A percentile compares a stretch with the other conserved stretches of the same genome.
phyloP scores from a whole-genome alignment of 2,329 filamentous ascomycete genomes.

The Monilinia polystroma region DNA sequence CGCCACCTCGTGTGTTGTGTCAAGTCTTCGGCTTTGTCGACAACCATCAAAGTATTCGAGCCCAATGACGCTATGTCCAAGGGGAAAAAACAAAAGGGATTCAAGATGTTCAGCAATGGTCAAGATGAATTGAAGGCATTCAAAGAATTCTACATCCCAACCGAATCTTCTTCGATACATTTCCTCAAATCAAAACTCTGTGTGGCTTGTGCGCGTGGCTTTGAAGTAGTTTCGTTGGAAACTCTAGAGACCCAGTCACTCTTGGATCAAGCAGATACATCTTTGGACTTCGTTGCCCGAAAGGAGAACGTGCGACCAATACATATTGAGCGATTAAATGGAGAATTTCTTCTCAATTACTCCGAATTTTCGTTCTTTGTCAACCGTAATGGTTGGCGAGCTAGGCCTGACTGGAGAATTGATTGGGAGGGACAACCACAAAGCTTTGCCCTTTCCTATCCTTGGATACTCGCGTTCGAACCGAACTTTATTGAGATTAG shows the following conservation, averaged over 20 bases:
- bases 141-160: slow-evolving; percentile 99
- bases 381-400: slow-evolving; percentile 96
- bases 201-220: slow-evolving; percentile 91
- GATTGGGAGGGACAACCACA: slow-evolving; percentile 95
- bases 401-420: slow-evolving; percentile 93
- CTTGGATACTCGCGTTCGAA: slow-evolving; percentile 96
- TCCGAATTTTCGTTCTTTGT: slow-evolving; percentile 99
- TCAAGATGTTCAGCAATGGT: slow-evolving; percentile 92
- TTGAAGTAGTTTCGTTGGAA: slow-evolving; percentile 94
- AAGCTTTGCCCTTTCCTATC: slow-evolving; percentile 90
- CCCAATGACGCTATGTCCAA: slow-evolving; percentile 92
- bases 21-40: slow-evolving; percentile 88
- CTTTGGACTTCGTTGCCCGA: slow-evolving; percentile 91
- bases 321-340: slow-evolving; percentile 94
- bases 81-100: slow-evolving; percentile 91
- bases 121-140: slow-evolving; percentile 95
- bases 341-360: slow-evolving; percentile 97
- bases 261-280: slow-evolving; percentile 95
- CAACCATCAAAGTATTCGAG: slow-evolving; percentile 98
- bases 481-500: slow-evolving; percentile 96
- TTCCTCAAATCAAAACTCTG: slow-evolving; percentile 96
- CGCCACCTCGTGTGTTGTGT: slow-evolving; percentile 95
- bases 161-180: slow-evolving; percentile 96
- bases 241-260: slow-evolving; percentile 97
- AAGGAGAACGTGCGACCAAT: slow-evolving; percentile 94